A percentile compares a stretch with the other conserved stretches of the same genome.
Conservation (phyloP, 805 yeast genomes). For the Candida bentonensis region DNA sequence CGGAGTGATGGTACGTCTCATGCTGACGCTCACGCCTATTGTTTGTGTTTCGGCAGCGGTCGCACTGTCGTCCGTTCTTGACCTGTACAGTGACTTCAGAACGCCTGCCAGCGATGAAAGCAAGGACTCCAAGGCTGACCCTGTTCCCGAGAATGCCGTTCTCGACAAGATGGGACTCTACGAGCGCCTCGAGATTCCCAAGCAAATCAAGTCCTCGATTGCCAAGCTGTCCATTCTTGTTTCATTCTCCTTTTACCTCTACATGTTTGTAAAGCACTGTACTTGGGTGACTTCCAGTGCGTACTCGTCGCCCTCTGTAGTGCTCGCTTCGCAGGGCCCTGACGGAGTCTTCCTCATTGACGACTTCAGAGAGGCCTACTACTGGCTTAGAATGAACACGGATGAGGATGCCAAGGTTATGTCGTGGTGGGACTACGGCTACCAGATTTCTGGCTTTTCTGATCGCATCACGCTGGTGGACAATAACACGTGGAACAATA, state of each 20-base stretch:
- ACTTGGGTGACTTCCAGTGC: slow-evolving; percentile 96
- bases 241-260: slow-evolving; percentile 60
- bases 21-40: slow-evolving; percentile 92
- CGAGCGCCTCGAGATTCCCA: not conserved
- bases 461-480: slow-evolving; percentile 97
- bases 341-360: slow-evolving; percentile 86
- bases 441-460: slow-evolving; percentile 99
- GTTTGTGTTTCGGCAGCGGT: slow-evolving; percentile 89
- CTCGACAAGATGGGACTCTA: slow-evolving; percentile 1
- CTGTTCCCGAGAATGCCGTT: slow-evolving; percentile 4
- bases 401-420: slow-evolving; percentile 90
- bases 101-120: slow-evolving; percentile 2
- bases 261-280: slow-evolving; percentile 80
- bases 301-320: slow-evolving; percentile 96
- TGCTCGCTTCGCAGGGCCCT: slow-evolving; percentile 64
- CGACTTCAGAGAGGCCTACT: slow-evolving; percentile 97
- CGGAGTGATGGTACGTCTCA: slow-evolving; percentile 97
- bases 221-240: slow-evolving; percentile 51
- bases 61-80: slow-evolving; percentile 73
- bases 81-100: slow-evolving; percentile 56
- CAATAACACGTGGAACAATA: slow-evolving; percentile 98
- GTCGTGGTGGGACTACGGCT: slow-evolving; percentile 99
- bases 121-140: slow-evolving; percentile 1
- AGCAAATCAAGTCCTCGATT: slow-evolving; percentile 16
- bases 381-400: slow-evolving; percentile 97